Evolutionary conservation across 495 filamentous ascomycete species (phyloP), one percentile per base, ranked within the genome.

Genomic region (Choiromyces venosus): DNA sequence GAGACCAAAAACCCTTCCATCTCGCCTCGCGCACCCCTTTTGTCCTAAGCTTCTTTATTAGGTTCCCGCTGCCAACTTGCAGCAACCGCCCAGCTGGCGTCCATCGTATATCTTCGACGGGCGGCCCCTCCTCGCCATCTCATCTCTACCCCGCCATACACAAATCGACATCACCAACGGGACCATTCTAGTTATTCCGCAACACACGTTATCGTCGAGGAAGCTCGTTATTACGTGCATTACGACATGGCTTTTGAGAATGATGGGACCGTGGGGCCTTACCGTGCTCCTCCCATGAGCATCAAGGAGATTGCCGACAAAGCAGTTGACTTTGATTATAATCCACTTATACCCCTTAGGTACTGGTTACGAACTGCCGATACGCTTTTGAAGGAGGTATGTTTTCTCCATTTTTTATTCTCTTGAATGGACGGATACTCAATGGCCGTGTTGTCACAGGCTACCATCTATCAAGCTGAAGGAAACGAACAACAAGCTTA

Each of bases 401-500:
- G 84, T 79, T 35, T 44, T 40, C 37, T 37, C 52, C 18, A 33
- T 12, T 33, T 33, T 61, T 33, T 61, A 29, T 61, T 19, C 19
- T 18, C 1, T 19, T 25, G 10, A 16, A 61, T 5, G 25, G 52
- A 61, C 3, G 25, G 33, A 61, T 16, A 33, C 52, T 61, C 12
- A 61, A 61, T 61, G 52, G 25, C 25, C 52, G 12, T 61, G 25
- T 33, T 16, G 19, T 29, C 67, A 52, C 73, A 93, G 89, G 91
- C 91, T 1, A 84, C 85, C 16, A 92, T 93, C 74, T 97, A 97
- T 82, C 87, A 94, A 79, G 87, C 85, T 29, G 96, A 99, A 83
- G 89, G 91, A 71, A 91, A 96, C 83, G 86, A 93, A 66, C 87
- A 94, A 72, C 91, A 94, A 80, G 90, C 94, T 2, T 99, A 95